Conservation (phyloP, 2,329 filamentous ascomycete species). For the Epichloe typhina region DNA sequence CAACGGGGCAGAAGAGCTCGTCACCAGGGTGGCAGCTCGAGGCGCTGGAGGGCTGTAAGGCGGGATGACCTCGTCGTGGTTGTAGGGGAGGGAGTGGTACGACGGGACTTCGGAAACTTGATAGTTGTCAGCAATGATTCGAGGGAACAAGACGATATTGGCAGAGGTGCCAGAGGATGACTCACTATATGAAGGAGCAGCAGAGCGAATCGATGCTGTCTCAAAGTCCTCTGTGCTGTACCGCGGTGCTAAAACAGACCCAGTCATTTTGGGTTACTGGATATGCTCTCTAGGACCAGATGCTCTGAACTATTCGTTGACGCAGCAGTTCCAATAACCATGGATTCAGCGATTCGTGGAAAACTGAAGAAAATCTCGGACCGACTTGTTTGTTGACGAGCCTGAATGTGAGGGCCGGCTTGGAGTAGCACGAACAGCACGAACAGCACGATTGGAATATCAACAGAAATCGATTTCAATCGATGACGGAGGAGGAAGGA, state of each 20-base stretch:
- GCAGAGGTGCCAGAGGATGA: conserved; percentile 5
- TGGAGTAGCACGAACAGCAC: too few relatives aligned
- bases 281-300: background rate
- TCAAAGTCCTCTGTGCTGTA: conserved; percentile 46
- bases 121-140: background rate
- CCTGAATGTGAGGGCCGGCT: background rate
- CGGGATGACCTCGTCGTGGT: conserved; percentile 31
- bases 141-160: background rate
- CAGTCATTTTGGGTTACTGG: conserved; percentile 18
- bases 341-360: background rate
- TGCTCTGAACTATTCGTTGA: background rate
- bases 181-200: conserved; percentile 55
- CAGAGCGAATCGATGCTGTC: conserved; percentile 52
- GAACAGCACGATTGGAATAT: background rate
- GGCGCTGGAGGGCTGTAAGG: conserved; percentile 30
- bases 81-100: conserved; percentile 43
- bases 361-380: background rate
- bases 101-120: conserved; percentile 51
- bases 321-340: background rate
- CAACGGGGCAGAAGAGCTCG: conserved; percentile 3
- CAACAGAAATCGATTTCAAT: background rate
- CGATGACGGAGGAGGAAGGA: background rate
- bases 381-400: background rate
- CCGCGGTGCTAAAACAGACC: conserved; percentile 17
- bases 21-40: conserved; percentile 1